Evolutionary conservation across 352 stramenopile species (phyloP).

Genomic region (Aphanomyces invadans): DNA sequence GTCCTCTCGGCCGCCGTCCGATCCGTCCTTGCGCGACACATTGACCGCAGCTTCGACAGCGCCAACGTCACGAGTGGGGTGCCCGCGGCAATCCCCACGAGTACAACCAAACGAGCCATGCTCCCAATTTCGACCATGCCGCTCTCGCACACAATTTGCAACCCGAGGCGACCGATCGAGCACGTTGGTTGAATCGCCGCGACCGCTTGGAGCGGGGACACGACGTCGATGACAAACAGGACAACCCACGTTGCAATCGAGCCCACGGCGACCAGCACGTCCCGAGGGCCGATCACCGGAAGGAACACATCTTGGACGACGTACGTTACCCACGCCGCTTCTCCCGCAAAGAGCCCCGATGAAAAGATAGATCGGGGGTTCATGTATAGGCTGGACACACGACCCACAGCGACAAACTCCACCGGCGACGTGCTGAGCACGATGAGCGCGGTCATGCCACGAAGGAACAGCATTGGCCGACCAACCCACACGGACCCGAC

Average conservation of each 20-base stretch:
- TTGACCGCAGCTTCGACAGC: no score
- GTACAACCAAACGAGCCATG: neutral
- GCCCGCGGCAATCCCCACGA: neutral
- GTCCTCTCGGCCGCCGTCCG: no score
- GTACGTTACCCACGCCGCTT: slow-evolving; percentile 16
- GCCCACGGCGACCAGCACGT: neutral
- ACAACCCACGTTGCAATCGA: neutral
- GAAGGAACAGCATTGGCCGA: slow-evolving; percentile 17
- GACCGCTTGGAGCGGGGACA: no score
- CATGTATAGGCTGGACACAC: neutral
- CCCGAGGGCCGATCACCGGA: neutral
- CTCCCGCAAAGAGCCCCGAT: neutral
- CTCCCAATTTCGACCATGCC: neutral
- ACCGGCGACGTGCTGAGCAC: neutral
- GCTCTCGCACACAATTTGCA: neutral
- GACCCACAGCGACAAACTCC: neutral
- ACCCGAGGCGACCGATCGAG: neutral
- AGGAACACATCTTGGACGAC: slow-evolving; percentile 8
- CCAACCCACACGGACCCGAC: slow-evolving; percentile 18
- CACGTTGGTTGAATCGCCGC: neutral
- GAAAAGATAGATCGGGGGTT: neutral
- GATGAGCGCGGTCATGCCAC: slow-evolving; percentile 6
- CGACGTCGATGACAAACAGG: neutral
- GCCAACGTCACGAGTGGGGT: neutral
- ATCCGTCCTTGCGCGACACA: no score